These are phyloP conservation scores for Camelina hispida DNA, from an alignment of 345 rosid genomes.

Conservation along the genomic window DNA sequence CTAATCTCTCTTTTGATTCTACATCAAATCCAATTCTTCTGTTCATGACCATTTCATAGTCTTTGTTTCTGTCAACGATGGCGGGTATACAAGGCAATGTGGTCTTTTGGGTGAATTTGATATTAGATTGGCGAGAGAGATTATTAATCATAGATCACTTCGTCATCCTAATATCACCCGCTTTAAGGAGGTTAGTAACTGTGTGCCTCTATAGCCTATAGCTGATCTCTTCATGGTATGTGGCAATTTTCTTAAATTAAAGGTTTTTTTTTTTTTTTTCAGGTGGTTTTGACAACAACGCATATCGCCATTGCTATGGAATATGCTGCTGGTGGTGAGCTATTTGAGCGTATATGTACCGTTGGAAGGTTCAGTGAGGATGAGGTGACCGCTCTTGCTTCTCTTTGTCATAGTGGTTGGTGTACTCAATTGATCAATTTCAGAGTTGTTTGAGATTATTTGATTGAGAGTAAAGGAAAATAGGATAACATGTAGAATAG, in stretches of 20 bases:
- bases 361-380: conserved; percentile 73
- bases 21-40: too few relatives aligned
- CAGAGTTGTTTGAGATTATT: too few relatives aligned
- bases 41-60: too few relatives aligned
- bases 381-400: conserved; percentile 47
- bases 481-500: neutral
- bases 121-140: conserved; percentile 82
- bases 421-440: neutral
- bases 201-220: too few relatives aligned
- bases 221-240: neutral
- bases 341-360: conserved; percentile 63
- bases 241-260: neutral
- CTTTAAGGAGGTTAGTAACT: conserved; percentile 58
- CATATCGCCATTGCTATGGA: conserved; percentile 72
- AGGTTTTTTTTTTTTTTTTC: conserved; percentile 14
- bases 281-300: conserved; percentile 69
- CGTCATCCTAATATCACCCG: conserved; percentile 86
- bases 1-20: too few relatives aligned
- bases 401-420: neutral
- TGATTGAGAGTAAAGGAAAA: too few relatives aligned
- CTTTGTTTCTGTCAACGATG: too few relatives aligned
- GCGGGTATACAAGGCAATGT: too few relatives aligned
- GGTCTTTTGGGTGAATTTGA: conserved; percentile 1
- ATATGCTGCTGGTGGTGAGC: conserved; percentile 73
- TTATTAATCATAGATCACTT: conserved; percentile 77